Evolutionary conservation across 345 rosid genomes (phyloP), one percentile per base, ranked within the genome.

Genomic region (Rhizophora apiculata): DNA sequence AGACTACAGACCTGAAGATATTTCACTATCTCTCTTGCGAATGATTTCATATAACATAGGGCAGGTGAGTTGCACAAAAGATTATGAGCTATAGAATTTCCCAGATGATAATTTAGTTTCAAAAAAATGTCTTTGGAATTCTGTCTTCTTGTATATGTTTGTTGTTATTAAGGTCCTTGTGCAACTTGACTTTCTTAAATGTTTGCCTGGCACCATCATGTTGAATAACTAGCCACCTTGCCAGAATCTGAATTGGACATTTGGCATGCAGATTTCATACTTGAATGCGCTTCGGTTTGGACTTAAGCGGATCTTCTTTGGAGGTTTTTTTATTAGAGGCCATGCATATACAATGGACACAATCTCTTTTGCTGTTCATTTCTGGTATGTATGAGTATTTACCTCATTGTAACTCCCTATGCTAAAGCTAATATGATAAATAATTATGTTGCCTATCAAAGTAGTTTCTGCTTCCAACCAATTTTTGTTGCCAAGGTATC

Each of bases 291-390:
- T 95, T 74, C 88, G 92, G 32, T 95, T 92, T 84, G 98, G 99
- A 64, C 86, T 95, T 39, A 92, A 95, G 81, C 74, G 98, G 9
- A 95, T 95, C 63, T 95, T 95, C 78, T 95, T 95, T 52, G 99
- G 99, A 76, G 99, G 99, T 64, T 95, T 90, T 73, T 95, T 95
- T 72, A 95, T 95, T 21, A 84, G 99, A 69, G 99, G 99, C 29
- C 99, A 95, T 85, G 99, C 99, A 55, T 95, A 95, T 83, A 95
- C 99, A 70, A 95, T 95, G 99, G 99, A 95, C 80, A 85, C 99
- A 65, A 95, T 95, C n/a, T 95, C 99, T 51, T 92, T 95, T 84
- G 98, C 99, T 67, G 92, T 95, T 76, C 94, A 96, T 0, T 96
- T 96, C 88, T 96, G 99, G 99, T 88, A 70, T 73, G 74, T 69